phyloP scores from a whole-genome alignment of 2,329 filamentous ascomycete species.

The Aspergillus texensis region DNA sequence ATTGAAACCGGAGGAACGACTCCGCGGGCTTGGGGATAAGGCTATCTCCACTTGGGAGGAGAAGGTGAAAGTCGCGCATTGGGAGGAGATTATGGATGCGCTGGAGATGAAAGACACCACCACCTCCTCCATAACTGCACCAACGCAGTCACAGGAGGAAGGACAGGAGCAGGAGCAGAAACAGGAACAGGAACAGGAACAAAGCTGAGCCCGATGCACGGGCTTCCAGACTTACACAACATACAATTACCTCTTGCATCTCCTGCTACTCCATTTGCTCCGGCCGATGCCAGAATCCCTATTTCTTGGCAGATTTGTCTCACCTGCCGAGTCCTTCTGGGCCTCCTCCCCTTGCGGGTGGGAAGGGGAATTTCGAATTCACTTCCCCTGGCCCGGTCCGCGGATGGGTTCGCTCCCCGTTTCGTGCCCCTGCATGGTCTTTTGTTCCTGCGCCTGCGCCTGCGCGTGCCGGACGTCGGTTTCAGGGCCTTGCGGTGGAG shows the following conservation, averaged over 20 bases:
- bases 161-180: not conserved
- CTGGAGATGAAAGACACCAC: slow-evolving; percentile 35
- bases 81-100: slow-evolving; percentile 43
- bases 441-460: not conserved
- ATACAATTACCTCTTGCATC: not conserved
- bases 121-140: no score
- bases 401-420: not conserved
- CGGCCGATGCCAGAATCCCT: not conserved
- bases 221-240: not conserved
- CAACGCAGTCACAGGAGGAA: no score
- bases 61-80: slow-evolving; percentile 33
- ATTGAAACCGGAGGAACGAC: slow-evolving; percentile 32
- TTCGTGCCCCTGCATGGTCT: not conserved
- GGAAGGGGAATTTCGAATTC: not conserved
- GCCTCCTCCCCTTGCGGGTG: not conserved
- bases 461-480: not conserved
- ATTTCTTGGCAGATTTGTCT: not conserved
- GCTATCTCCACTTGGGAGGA: slow-evolving; percentile 37
- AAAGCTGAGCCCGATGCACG: not conserved
- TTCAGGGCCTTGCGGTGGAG: not conserved
- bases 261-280: not conserved
- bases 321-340: not conserved
- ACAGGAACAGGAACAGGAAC: not conserved
- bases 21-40: slow-evolving; percentile 33
- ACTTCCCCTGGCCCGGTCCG: not conserved